A percentile compares a stretch with the other conserved stretches of the same genome.
phyloP scores from a whole-genome alignment of 176 grass and related monocot species.

The Ensete glaucum region DNA sequence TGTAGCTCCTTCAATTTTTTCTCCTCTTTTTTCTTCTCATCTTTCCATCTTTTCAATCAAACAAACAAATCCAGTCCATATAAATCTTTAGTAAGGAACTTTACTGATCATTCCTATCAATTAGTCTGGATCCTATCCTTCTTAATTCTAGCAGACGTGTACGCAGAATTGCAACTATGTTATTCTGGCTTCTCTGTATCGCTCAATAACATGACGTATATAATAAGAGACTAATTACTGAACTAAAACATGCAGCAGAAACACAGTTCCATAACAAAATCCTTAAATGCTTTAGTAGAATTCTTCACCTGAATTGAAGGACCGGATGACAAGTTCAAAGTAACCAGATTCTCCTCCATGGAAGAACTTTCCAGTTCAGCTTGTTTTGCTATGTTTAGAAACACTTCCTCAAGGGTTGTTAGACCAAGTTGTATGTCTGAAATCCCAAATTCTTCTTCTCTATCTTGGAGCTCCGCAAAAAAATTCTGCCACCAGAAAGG shows the following conservation, averaged over 20 bases:
- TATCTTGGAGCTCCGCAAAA: constrained; percentile 80
- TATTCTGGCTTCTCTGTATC: not conserved
- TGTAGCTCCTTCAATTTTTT: no score
- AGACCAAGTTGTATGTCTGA: constrained; percentile 93
- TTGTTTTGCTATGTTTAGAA: constrained; percentile 92
- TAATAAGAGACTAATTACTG: not conserved
- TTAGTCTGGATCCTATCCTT: no score
- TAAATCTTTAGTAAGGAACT: no score
- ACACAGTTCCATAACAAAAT: not conserved
- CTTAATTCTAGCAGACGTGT: no score
- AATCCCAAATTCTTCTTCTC: constrained; percentile 72
- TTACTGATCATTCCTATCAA: no score
- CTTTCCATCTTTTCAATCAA: no score
- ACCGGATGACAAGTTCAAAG: constrained; percentile 63
- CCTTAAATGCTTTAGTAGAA: not conserved
- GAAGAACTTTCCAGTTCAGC: constrained; percentile 79
- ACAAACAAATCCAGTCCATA: no score
- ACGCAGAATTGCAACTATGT: no score
- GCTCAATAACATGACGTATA: not conserved
- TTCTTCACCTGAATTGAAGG: constrained; percentile 66
- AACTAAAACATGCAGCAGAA: not conserved
- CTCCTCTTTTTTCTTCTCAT: not conserved
- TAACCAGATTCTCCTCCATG: constrained; percentile 64
- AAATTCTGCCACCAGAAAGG: constrained; percentile 44
- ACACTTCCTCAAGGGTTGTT: constrained; percentile 91